Percentiles rank a stretch among this genome's conserved stretches.
Conservation (phyloP, 768 basidiomycete genomes). For the Galerina sulciceps region DNA sequence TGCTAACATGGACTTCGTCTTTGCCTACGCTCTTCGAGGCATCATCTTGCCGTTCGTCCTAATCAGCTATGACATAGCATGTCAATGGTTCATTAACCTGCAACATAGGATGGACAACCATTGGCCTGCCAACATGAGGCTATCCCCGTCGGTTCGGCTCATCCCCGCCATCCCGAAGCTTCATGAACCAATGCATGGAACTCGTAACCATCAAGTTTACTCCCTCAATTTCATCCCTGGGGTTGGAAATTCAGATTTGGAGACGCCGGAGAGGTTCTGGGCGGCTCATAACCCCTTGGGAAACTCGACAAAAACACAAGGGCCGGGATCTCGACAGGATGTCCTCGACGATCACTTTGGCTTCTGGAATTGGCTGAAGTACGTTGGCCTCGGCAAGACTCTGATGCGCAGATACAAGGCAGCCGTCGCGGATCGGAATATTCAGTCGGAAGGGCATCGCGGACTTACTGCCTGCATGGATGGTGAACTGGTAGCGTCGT, state of each 20-base stretch:
- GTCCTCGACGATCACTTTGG: conserved; percentile 35
- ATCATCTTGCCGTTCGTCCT: not conserved
- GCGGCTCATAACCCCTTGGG: conserved; percentile 24
- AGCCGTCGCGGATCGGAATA: conserved; percentile 16
- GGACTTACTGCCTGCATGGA: conserved; percentile 12
- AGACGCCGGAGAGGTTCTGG: conserved; percentile 38
- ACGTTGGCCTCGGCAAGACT: conserved; percentile 21
- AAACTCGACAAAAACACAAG: conserved; percentile 36
- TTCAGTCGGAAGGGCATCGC: conserved; percentile 13
- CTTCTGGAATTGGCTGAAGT: conserved; percentile 34
- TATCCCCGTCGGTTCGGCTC: conserved; percentile 1
- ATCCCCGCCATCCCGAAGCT: conserved; percentile 31
- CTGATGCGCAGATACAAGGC: conserved; percentile 7
- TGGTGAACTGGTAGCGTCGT: not conserved
- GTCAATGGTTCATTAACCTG: conserved; percentile 28
- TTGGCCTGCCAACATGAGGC: not conserved
- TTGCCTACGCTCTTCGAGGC: conserved; percentile 5
- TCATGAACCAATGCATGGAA: conserved; percentile 30
- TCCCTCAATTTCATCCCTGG: conserved; percentile 29
- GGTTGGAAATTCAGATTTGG: conserved; percentile 30
- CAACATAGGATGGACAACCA: conserved; percentile 10
- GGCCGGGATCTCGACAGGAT: conserved; percentile 29
- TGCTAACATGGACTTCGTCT: conserved; percentile 29
- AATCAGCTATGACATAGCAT: conserved; percentile 33
- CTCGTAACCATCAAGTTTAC: conserved; percentile 21